Percentiles rank a stretch among this genome's conserved stretches.
Conservation (phyloP, 2,329 filamentous ascomycete genomes). For the Aspergillus viridinutans region DNA sequence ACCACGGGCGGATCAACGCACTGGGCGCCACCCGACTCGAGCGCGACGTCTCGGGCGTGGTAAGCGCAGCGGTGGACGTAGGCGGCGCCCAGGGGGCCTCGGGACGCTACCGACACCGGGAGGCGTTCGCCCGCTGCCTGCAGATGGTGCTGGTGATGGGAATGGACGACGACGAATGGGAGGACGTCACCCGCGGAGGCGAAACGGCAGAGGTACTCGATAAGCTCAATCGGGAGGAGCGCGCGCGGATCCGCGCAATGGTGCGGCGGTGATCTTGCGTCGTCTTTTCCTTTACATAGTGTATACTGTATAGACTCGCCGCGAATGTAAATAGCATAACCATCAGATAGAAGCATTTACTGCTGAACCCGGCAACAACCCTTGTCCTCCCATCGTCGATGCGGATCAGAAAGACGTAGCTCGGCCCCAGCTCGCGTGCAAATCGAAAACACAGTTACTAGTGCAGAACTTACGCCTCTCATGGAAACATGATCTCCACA, state of each 20-base stretch:
- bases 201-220: slow-evolving; percentile 51
- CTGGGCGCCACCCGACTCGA: slow-evolving; percentile 80
- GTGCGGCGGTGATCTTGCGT: slow-evolving; percentile 39
- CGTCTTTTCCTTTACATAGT: too few species aligned
- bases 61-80: slow-evolving; percentile 46
- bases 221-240: slow-evolving; percentile 69
- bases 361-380: too few species aligned
- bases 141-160: slow-evolving; percentile 85
- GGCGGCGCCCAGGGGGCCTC: slow-evolving; percentile 28
- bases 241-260: slow-evolving; percentile 66
- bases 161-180: slow-evolving; percentile 96
- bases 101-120: slow-evolving; percentile 68
- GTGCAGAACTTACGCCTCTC: too few species aligned
- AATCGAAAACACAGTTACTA: too few species aligned
- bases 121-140: slow-evolving; percentile 68
- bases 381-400: too few species aligned
- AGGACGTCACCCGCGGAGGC: slow-evolving; percentile 59
- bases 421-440: too few species aligned
- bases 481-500: too few species aligned
- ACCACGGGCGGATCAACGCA: slow-evolving; percentile 72
- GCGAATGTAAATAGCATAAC: neutral
- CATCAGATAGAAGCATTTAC: too few species aligned
- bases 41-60: slow-evolving; percentile 74
- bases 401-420: too few species aligned
- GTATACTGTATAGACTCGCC: too few species aligned